Base-by-base conservation (phyloP, 352 stramenopile genomes). In the Lagenidium sp. region DNA sequence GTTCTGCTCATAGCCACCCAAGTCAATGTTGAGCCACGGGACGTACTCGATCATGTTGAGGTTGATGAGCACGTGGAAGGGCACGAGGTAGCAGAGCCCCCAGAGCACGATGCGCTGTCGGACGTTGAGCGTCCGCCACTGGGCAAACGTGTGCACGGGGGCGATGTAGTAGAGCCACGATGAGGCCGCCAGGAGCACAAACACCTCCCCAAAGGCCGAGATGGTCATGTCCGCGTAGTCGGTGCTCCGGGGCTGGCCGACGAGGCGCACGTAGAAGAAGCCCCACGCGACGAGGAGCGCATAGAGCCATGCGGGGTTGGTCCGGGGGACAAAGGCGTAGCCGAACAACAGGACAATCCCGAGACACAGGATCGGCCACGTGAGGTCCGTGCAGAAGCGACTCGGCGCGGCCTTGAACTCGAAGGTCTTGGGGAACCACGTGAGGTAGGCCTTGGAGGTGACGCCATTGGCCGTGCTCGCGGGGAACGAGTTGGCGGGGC, bases 341-440 rank as follows among this genome's bases (percentile, higher is more conserved):
- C 80, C 80, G 12, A 64, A 50, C 10, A 57, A 51, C 6, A 57
- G 11, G n/a, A 65, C n/a, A 4, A 69, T 37, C 0, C 63, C 71
- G 15, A 74, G 38, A 0, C 50, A 39, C 8, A 92, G 38, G 48
- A 92, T 88, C 37, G 56, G 57, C 76, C 72, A 92, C 16, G 74
- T 85, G 30, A 92, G 52, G 41, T 92, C 80, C 19, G 57, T 70
- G 57, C 80, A 92, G 52, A 70, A 65, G 8, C 20, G 32, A 35
- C 76, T 86, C 3, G 65, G 41, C 11, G 55, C 61, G 24, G 64
- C 44, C 47, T 80, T 55, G 44, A 92, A 92, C 44, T 84, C 68
- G 28, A 92, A 63, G 15, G 69, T 87, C 53, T 90, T 92, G 6
- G 80, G 80, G 50, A 92, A 92, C 77, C 77, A 92, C 6, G 74